Conservation (phyloP, 192 early-diverging fungal species). For the Kappamyces sp. region DNA sequence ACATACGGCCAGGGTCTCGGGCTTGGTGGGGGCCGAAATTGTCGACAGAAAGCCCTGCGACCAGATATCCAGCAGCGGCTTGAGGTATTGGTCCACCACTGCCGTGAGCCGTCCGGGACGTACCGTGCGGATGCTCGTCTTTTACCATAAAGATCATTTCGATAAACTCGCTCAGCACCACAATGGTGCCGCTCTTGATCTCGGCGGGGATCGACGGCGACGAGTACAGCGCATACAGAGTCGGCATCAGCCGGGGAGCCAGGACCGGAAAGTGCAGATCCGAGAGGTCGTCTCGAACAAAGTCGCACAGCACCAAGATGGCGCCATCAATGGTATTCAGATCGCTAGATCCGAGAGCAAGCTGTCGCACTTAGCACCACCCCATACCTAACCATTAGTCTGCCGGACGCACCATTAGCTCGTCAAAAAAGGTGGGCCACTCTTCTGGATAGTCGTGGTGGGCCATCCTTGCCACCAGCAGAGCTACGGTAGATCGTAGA, state of each 20-base stretch:
- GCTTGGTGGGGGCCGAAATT: constrained; percentile 48
- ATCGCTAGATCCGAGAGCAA: too few relatives aligned
- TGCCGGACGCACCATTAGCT: constrained; percentile 59
- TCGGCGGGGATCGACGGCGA: too few relatives aligned
- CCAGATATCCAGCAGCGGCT: constrained; percentile 61
- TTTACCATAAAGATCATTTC: constrained; percentile 79
- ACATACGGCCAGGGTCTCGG: constrained; percentile 41
- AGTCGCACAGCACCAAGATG: constrained; percentile 81
- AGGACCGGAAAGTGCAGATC: constrained; percentile 80
- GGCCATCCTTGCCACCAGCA: constrained; percentile 83
- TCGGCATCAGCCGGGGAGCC: constrained; percentile 73
- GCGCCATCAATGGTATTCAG: constrained; percentile 77
- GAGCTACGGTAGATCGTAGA: too few relatives aligned
- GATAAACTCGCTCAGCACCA: constrained; percentile 77
- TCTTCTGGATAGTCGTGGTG: constrained; percentile 88
- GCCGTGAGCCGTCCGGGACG: too few relatives aligned
- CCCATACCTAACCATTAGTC: too few relatives aligned
- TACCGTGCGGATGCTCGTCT: constrained; percentile 67
- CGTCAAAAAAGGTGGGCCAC: constrained; percentile 84
- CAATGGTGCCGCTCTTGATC: constrained; percentile 70
- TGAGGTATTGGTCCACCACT: too few relatives aligned
- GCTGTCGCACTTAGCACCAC: too few relatives aligned
- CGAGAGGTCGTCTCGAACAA: constrained; percentile 79
- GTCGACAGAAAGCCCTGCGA: constrained; percentile 57
- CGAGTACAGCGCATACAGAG: constrained; percentile 79